Base-by-base conservation (phyloP, 257 asterid genomes). In the Perilla frutescens region DNA sequence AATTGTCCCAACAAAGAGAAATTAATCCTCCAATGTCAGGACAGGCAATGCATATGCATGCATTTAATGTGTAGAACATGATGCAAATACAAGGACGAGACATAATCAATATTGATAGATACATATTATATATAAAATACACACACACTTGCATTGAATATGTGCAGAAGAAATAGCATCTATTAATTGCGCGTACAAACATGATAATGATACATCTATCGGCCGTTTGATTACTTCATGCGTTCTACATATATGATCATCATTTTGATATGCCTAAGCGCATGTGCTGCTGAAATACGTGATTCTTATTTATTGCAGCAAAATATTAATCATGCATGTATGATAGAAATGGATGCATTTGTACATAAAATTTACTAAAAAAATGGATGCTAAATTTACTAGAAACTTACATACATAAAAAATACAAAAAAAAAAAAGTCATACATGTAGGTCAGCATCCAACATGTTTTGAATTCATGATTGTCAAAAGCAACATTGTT, bases 21-120 rank as follows among this genome's bases (percentile, higher is more conserved):
- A 10, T 44, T 68, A 71, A 75, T 29, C 36, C 79, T 20, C 76
- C 67, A 71, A 77, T 80, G 81, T 68, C 55, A 72, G 68, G 57
- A 5, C 29, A n/a, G 36, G 49, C 76, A 13, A 74, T 76, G 84
- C 66, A 76, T 53, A 60, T 65, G 64, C 80, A 60, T 65, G 64
- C 80, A 84, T 55, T 78, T 1, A 76, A 78, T 76, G 12, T 11
- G 54, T n/a, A 49, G 72, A 65, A 82, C 82, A 79, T 76, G 81
- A 40, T 31, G 37, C 29, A 61, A 32, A 49, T 51, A 32, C 39
- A 53, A 76, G 31, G 59, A 68, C 60, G 14, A 50, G 36, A 65
- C 72, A 59, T 50, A 48, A n/a, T 48, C 62, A 39, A 43, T 43
- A 10, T 7, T 56, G 36, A 59, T 67, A 20, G 26, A 8, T 41